These are phyloP conservation scores for Cercospora sp. DNA, from an alignment of 2,329 filamentous ascomycete genomes.

Conservation along the genomic window DNA sequence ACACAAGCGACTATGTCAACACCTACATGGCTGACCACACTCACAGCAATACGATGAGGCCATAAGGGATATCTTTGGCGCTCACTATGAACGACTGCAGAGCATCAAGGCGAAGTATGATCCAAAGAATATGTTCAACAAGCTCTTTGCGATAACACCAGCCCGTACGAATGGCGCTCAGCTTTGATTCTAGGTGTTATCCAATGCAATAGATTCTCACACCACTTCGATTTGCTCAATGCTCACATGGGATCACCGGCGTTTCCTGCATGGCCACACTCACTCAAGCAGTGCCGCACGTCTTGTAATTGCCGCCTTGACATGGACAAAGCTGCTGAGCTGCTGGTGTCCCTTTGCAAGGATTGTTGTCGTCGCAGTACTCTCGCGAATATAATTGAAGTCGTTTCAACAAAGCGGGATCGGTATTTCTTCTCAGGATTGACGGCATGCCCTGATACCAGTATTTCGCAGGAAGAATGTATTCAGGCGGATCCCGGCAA, in stretches of 20 bases:
- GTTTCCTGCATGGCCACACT: background rate
- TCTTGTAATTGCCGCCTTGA: background rate
- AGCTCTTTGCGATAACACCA: conserved; percentile 36
- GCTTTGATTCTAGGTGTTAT: background rate
- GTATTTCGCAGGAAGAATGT: background rate
- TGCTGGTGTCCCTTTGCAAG: background rate
- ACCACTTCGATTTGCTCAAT: background rate
- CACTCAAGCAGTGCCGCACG: background rate
- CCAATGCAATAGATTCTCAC: background rate
- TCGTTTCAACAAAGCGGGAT: background rate
- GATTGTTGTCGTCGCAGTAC: background rate
- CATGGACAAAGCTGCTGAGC: background rate
- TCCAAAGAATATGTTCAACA: conserved; percentile 50
- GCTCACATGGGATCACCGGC: no score
- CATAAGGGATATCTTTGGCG: conserved; percentile 47
- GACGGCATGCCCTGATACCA: background rate
- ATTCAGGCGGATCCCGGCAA: background rate
- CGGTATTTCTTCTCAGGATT: background rate
- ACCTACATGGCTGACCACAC: no score
- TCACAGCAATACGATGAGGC: conserved; percentile 35
- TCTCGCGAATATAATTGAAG: background rate
- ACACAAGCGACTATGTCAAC: no score
- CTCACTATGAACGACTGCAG: conserved; percentile 46
- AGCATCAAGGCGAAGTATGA: conserved; percentile 51
- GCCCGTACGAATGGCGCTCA: background rate